Conservation (phyloP, 2,329 filamentous ascomycete genomes). For the Proliferodiscus dingleyae region DNA sequence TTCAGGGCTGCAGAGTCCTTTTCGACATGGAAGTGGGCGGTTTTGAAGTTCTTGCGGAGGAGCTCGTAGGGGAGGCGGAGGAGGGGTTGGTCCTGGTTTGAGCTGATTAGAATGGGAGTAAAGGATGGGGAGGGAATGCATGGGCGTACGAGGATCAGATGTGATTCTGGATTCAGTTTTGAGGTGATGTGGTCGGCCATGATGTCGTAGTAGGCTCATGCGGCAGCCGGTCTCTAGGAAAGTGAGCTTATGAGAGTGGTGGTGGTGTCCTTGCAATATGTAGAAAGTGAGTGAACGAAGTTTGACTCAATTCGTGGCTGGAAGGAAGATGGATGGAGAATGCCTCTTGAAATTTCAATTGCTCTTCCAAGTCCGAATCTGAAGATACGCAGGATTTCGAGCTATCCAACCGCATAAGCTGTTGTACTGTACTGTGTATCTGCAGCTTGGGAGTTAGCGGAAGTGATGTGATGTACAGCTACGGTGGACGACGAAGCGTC, state of each 20-base stretch:
- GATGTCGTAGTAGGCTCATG: slow-evolving; percentile 1
- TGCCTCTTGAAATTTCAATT: too few species aligned
- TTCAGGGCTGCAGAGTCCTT: slow-evolving; percentile 62
- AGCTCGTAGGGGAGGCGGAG: slow-evolving; percentile 90
- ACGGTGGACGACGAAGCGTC: neutral
- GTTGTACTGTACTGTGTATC: too few species aligned
- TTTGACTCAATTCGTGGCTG: too few species aligned
- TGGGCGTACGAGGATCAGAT: slow-evolving; percentile 63
- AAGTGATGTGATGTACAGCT: neutral
- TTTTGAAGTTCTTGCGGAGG: slow-evolving; percentile 89
- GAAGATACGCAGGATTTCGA: too few species aligned
- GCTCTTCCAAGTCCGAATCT: too few species aligned
- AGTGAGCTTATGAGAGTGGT: too few species aligned
- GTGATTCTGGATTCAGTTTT: slow-evolving; percentile 68
- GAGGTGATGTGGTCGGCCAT: slow-evolving; percentile 60
- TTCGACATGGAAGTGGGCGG: slow-evolving; percentile 71
- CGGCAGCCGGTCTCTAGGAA: neutral
- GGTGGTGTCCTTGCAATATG: too few species aligned
- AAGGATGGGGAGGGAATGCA: slow-evolving; percentile 1
- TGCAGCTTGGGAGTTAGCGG: neutral
- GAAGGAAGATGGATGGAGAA: too few species aligned
- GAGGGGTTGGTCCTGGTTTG: slow-evolving; percentile 78
- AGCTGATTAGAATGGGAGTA: slow-evolving; percentile 4
- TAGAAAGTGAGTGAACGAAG: too few species aligned
- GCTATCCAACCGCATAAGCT: too few species aligned